Evolutionary conservation across 208 protist species (phyloP), one percentile per base, ranked within the genome.

Genomic region (Lotmaria passim): DNA sequence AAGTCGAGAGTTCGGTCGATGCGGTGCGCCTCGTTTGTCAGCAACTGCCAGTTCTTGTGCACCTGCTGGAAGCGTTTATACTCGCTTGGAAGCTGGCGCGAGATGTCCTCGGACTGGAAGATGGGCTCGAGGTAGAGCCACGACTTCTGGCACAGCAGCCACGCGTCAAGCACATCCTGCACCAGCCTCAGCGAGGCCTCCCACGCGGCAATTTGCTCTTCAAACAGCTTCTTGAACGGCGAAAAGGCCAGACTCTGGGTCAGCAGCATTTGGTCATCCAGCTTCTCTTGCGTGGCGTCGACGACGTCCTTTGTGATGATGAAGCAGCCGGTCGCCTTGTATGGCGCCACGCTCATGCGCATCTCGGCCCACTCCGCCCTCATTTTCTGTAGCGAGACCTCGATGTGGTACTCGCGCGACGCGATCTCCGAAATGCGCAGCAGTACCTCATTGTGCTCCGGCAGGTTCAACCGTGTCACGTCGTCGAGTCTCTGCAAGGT

Each of bases 61-160:
- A 99, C 95, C 61, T 85, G 79, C 71, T 91, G 74, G 66, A 98
- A 98, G 38, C 95, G 85, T 82, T 98, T 98, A 66, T 84, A 85
- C 81, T 99, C 97, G 33, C 75, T 75, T 0, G 97, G 97, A 8
- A 99, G 82, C 78, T 99, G 98, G 28, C 93, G 83, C 39, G 86
- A 73, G 60, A 99, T 99, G 71, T 99, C 98, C 67, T 98, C 96
- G 7, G 96, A 98, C 64, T 94, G 87, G 68, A 99, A 99, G 73
- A 99, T 99, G 63, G 98, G 98, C 72, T 98, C 96, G 19, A 99
- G 79, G 70, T 98, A 98, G 38, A 99, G 84, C 97, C 98, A 99
- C 33, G 93, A 86, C 71, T 94, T 91, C 79, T 99, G 98, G 73
- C 93, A 98, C 46, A 78, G 66, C 28, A 98, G 77, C 96, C 97